A percentile compares a stretch with the other conserved stretches of the same genome.
These are phyloP conservation scores for Claviceps maximensis DNA, from an alignment of 2,329 filamentous ascomycete genomes.

Conservation along the genomic window DNA sequence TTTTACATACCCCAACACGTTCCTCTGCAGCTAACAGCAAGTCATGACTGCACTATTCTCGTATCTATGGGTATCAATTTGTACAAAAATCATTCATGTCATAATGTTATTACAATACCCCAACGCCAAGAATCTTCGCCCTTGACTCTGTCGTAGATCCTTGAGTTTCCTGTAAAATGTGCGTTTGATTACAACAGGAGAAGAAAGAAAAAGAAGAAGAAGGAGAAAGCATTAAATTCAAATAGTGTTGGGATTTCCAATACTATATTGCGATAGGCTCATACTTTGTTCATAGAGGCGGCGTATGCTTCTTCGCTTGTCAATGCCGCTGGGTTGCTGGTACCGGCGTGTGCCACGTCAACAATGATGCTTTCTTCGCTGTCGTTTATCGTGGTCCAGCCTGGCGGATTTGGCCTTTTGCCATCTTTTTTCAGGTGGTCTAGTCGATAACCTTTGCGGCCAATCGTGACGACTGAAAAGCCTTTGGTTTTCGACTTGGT, in stretches of 20 bases:
- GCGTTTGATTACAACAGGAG: too few relatives aligned
- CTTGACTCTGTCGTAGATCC: too few relatives aligned
- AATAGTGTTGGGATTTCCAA: background rate
- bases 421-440: conserved; percentile 9
- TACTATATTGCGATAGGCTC: background rate
- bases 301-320: background rate
- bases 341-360: background rate
- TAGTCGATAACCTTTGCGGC: conserved; percentile 8
- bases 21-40: too few relatives aligned
- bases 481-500: background rate
- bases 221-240: background rate
- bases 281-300: background rate
- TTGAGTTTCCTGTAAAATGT: too few relatives aligned
- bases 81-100: too few relatives aligned
- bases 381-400: conserved; percentile 12
- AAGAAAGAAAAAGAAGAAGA: too few relatives aligned
- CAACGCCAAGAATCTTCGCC: too few relatives aligned
- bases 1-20: too few relatives aligned
- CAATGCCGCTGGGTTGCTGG: background rate
- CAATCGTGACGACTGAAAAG: conserved; percentile 10
- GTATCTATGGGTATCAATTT: too few relatives aligned
- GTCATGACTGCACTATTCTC: too few relatives aligned
- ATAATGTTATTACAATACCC: too few relatives aligned
- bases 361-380: conserved; percentile 11
- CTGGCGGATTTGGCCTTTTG: conserved; percentile 4